These are phyloP conservation scores for Cinnamomum micranthum DNA, from an alignment of 164 flowering plant genomes.

Conservation along the genomic window DNA sequence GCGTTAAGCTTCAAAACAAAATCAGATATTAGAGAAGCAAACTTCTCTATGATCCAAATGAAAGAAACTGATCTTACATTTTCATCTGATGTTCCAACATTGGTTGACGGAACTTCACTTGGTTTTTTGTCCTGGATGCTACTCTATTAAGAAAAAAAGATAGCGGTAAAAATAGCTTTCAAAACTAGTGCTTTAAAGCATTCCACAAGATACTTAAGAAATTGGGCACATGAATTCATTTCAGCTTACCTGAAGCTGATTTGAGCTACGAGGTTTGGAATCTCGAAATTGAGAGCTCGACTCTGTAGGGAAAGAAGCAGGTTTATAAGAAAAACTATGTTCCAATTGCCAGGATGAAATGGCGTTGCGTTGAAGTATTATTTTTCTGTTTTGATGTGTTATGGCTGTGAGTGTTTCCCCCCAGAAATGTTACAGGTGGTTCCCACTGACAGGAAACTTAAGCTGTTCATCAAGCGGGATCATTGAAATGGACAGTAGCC, in stretches of 20 bases:
- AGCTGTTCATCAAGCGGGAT: too few species aligned
- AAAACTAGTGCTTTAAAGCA: neutral
- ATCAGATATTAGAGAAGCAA: neutral
- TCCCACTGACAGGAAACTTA: too few species aligned
- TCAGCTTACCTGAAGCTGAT: conserved; percentile 36
- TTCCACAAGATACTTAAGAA: neutral
- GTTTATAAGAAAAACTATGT: neutral
- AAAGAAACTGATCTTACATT: conserved; percentile 36
- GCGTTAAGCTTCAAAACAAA: neutral
- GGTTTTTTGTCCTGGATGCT: conserved; percentile 24
- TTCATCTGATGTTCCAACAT: conserved; percentile 22
- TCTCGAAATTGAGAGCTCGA: conserved; percentile 32
- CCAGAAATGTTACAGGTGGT: too few species aligned
- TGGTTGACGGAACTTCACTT: conserved; percentile 16
- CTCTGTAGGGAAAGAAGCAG: conserved; percentile 31
- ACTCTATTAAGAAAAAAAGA: conserved; percentile 26
- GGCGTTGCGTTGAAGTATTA: too few species aligned
- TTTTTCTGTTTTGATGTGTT: too few species aligned
- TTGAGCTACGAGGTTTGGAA: conserved; percentile 27
- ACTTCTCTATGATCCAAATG: neutral
- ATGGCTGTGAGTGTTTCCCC: too few species aligned
- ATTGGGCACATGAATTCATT: neutral
- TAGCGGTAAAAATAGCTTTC: neutral
- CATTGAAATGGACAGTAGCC: too few species aligned
- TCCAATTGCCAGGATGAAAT: too few species aligned